Conservation (phyloP, 73 alveolate genomes). For the Paramecium sonneborni region DNA sequence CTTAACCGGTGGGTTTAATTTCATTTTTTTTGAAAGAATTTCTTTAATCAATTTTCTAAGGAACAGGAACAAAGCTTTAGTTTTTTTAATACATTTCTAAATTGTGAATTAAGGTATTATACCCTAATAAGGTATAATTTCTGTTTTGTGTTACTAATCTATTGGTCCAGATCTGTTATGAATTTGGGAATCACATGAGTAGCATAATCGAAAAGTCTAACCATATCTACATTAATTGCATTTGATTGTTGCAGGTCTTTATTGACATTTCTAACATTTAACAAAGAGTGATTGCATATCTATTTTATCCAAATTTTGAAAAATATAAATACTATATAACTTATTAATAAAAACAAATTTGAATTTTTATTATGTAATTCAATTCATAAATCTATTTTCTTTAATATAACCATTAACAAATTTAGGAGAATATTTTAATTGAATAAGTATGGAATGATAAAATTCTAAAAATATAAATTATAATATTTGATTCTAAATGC, state of each 20-base stretch:
- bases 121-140: constrained; percentile 56
- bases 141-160: constrained; percentile 48
- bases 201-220: constrained; percentile 29
- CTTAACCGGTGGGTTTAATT: not conserved
- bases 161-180: constrained; percentile 55
- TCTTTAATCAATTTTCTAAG: constrained; percentile 12
- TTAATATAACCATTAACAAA: not conserved
- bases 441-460: too few species aligned
- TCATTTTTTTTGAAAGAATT: constrained; percentile 53
- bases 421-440: too few species aligned
- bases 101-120: not conserved
- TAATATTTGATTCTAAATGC: too few species aligned
- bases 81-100: constrained; percentile 49
- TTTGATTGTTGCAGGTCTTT: constrained; percentile 54
- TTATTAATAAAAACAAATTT: not conserved
- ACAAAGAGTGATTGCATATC: constrained; percentile 53
- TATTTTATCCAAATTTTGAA: not conserved
- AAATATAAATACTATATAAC: not conserved
- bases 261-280: constrained; percentile 41
- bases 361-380: not conserved
- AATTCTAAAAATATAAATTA: too few species aligned
- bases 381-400: not conserved
- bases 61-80: not conserved
- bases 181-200: constrained; percentile 52
- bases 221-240: constrained; percentile 48